A percentile compares a stretch with the other conserved stretches of the same genome.
These are phyloP conservation scores for Sequoiadendron giganteum DNA, from an alignment of 75 land plant species.

Conservation along the genomic window DNA sequence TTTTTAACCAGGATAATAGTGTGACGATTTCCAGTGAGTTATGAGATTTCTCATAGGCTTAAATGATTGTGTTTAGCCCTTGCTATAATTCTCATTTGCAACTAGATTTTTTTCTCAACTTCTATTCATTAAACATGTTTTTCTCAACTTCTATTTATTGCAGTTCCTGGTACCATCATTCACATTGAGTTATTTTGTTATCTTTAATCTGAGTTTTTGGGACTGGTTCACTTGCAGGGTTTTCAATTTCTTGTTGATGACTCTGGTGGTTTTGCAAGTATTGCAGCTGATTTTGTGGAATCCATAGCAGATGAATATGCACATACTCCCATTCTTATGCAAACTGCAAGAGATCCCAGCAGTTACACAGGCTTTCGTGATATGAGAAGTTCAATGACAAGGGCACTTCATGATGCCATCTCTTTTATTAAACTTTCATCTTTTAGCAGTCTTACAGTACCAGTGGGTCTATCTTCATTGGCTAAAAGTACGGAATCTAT, in stretches of 20 bases:
- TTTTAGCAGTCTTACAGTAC: constrained; percentile 9
- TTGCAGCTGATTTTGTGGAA: constrained; percentile 77
- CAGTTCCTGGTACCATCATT: background rate
- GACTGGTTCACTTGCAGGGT: constrained; percentile 48
- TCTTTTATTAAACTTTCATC: constrained; percentile 11
- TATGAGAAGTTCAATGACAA: constrained; percentile 7
- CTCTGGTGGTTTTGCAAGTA: constrained; percentile 82
- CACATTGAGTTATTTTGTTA: background rate
- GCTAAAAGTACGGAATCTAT: background rate
- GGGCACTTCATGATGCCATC: constrained; percentile 15
- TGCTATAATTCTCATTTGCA: too few species aligned
- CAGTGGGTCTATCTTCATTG: constrained; percentile 11
- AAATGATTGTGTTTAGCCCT: too few species aligned
- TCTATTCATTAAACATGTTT: background rate
- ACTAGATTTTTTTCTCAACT: too few species aligned
- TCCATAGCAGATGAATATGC: constrained; percentile 5
- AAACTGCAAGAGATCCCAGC: constrained; percentile 8
- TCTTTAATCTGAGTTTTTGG: background rate
- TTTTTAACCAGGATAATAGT: background rate
- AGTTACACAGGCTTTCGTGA: background rate
- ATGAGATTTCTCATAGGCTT: background rate
- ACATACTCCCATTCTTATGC: constrained; percentile 5
- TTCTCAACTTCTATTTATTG: background rate
- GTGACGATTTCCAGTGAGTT: background rate
- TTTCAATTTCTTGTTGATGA: constrained; percentile 81